These are phyloP conservation scores for Nigrospora osmanthi DNA, from an alignment of 2,329 filamentous ascomycete species.

Conservation along the genomic window DNA sequence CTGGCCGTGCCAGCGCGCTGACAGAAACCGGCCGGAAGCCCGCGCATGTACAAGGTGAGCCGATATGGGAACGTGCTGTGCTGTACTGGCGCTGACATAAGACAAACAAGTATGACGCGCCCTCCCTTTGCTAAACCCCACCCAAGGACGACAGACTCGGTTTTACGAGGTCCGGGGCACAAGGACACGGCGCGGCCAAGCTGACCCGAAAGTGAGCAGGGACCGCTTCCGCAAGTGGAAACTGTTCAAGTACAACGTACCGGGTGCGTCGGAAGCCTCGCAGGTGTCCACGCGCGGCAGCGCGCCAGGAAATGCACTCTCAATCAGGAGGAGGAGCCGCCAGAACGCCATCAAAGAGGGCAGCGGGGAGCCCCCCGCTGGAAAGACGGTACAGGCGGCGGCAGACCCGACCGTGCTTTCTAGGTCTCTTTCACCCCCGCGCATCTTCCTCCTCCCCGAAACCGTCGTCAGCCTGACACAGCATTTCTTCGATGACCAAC, in stretches of 20 bases:
- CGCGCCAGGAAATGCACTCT: no score
- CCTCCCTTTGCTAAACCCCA: background rate
- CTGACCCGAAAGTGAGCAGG: background rate
- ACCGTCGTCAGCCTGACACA: background rate
- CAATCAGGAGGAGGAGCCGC: background rate
- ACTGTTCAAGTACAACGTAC: background rate
- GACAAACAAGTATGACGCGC: background rate
- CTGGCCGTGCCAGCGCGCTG: no score
- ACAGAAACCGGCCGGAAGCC: background rate
- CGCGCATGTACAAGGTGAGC: slow-evolving; percentile 3
- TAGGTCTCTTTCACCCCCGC: background rate
- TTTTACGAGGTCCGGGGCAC: no score
- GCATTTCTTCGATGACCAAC: background rate
- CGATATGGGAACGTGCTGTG: background rate
- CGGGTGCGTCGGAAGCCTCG: background rate
- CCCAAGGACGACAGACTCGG: no score
- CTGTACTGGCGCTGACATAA: background rate
- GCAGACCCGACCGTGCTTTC: background rate
- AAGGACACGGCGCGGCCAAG: no score
- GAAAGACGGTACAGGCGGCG: background rate
- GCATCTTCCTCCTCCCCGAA: background rate
- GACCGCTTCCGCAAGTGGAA: background rate
- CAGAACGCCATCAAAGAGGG: background rate
- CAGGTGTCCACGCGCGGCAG: background rate
- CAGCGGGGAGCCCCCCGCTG: background rate